These are phyloP conservation scores for Globisporangium cylindrosporum DNA, from an alignment of 352 stramenopile species.

Conservation along the genomic window DNA sequence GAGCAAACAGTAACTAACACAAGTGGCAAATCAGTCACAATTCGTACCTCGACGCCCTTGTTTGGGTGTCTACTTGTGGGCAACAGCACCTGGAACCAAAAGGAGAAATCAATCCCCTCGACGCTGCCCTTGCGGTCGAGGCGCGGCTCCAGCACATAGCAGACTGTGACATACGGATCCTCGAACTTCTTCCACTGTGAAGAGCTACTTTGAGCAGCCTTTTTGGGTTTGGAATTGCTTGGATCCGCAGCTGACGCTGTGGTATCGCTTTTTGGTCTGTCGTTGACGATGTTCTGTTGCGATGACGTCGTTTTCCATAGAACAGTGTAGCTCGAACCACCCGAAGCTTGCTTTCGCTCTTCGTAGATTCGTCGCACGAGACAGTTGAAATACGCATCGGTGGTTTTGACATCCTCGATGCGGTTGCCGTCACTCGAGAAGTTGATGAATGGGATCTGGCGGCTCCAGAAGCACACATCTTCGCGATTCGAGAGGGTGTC, in stretches of 20 bases:
- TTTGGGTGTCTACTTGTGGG: slow-evolving; percentile 1
- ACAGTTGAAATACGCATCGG: slow-evolving; percentile 26
- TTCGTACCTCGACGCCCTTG: slow-evolving; percentile 16
- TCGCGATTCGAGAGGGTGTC: slow-evolving; percentile 28
- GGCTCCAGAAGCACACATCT: slow-evolving; percentile 39
- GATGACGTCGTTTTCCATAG: slow-evolving; percentile 40
- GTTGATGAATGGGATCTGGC: slow-evolving; percentile 26
- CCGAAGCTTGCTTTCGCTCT: slow-evolving; percentile 5
- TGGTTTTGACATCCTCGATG: slow-evolving; percentile 12
- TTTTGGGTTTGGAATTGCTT: not conserved
- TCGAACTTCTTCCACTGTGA: slow-evolving; percentile 30
- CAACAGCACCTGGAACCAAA: slow-evolving; percentile 34
- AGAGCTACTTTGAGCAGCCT: not conserved
- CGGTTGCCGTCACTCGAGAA: slow-evolving; percentile 24
- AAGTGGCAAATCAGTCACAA: not conserved
- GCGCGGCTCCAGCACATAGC: slow-evolving; percentile 31
- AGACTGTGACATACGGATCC: slow-evolving; percentile 30
- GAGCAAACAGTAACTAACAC: not conserved
- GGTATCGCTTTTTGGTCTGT: not conserved
- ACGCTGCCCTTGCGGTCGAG: slow-evolving; percentile 6
- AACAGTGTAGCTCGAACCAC: slow-evolving; percentile 21
- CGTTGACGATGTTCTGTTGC: slow-evolving; percentile 20
- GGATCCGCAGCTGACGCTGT: not conserved
- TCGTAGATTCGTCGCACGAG: slow-evolving; percentile 34
- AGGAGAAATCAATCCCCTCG: slow-evolving; percentile 17